Evolutionary conservation across 75 land plant genomes (phyloP), one percentile per base, ranked within the genome.

Genomic region (Azolla pinnata): DNA sequence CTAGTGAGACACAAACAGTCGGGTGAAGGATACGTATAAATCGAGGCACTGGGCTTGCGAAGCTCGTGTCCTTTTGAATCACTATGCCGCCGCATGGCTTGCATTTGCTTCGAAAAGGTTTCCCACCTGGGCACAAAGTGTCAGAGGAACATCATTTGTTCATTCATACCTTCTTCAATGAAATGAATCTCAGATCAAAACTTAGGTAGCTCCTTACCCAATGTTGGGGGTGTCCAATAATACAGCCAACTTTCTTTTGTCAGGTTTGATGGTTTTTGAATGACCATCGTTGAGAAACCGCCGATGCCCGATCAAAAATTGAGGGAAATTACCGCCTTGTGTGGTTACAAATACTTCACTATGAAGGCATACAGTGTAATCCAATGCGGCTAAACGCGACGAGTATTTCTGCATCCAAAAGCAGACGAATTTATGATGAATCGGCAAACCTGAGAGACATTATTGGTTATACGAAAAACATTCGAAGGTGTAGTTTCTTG

Each of bases 261-360:
- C 83, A 44, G 93, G 93, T 14, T 57, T 72, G 46, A 85, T 85
- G 18, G 88, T 85, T 63, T 85, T 88, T 0, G 93, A 72, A 63
- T 85, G 87, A 61, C 93, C 93, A 61, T 72, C 69, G 66, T 79
- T 76, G n/a, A 88, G 64, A 38, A 73, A 85, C 49, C 83, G 74
- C 47, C 93, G 61, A 45, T 88, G 93, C n/a, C 93, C 93, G 73
- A 82, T 77, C 31, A 88, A 65, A 69, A 88, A 79, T 52, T 88
- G 89, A 4, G 93, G 89, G 44, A 88, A 88, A 48, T 88, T 88
- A 38, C 93, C 93, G 23, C 89, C 93, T 61, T 88, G 88, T 31
- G 89, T 85, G 16, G 89, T 85, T 46, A 88, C 83, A 82, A 88
- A 88, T 19, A 75, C 89, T 59, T 88, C 93, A 68, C 93, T 88